A percentile compares a stretch with the other conserved stretches of the same genome.
Conservation (phyloP, 2,329 filamentous ascomycete genomes). For the Escovopsis weberi region DNA sequence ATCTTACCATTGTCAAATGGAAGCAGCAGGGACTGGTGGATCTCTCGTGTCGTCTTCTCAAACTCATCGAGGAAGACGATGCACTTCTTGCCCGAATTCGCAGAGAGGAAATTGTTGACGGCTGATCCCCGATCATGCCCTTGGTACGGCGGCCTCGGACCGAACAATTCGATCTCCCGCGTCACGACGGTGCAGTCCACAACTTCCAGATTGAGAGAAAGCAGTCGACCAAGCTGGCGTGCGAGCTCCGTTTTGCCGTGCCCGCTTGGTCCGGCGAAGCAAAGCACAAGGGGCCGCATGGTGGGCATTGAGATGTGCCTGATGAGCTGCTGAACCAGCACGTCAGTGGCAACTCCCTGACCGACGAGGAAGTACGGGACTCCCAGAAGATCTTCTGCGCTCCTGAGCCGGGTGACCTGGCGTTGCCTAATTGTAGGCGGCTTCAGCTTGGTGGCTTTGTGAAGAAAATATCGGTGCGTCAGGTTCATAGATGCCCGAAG, state of each 20-base stretch:
- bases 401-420: constrained; percentile 13
- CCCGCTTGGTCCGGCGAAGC: constrained; percentile 30
- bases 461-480: constrained; percentile 18
- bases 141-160: constrained; percentile 20
- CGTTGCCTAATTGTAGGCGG: constrained; percentile 10
- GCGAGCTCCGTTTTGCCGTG: constrained; percentile 37
- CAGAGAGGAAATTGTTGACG: constrained; percentile 32
- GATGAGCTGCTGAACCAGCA: constrained; percentile 9
- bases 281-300: constrained; percentile 3
- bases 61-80: constrained; percentile 39
- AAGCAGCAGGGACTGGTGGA: constrained; percentile 28
- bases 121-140: constrained; percentile 22
- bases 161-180: constrained; percentile 26
- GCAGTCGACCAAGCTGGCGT: constrained; percentile 22
- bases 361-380: constrained; percentile 22
- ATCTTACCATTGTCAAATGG: constrained; percentile 28
- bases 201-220: constrained; percentile 20
- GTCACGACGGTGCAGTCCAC: constrained; percentile 27
- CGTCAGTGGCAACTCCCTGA: constrained; percentile 15
- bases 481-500: constrained; percentile 15
- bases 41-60: constrained; percentile 27
- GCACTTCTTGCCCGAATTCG: constrained; percentile 18
- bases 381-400: constrained; percentile 15
- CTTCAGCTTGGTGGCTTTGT: constrained; percentile 11
- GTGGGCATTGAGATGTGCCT: constrained; percentile 2